Evolutionary conservation across 164 flowering plant genomes (phyloP).

Genomic region (Vitis cinerea): DNA sequence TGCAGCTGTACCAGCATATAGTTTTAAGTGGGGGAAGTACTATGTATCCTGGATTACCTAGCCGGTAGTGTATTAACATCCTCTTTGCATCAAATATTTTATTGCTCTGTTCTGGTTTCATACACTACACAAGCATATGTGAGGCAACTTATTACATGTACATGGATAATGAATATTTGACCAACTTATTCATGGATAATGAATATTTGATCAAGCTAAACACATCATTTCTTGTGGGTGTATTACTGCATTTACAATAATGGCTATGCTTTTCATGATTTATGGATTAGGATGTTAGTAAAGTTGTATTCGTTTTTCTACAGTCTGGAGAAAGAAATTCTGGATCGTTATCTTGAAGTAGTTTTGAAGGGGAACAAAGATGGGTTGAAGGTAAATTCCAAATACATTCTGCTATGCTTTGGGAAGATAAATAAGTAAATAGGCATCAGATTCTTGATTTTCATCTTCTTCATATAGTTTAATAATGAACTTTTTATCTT

Average conservation of each 20-base stretch:
- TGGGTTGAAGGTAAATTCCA: constrained; percentile 75
- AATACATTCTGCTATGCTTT: constrained; percentile 1
- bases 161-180: no score
- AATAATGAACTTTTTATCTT: no score
- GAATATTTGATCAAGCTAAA: no score
- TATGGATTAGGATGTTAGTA: neutral
- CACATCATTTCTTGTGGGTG: neutral
- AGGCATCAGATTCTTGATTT: no score
- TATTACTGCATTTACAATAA: neutral
- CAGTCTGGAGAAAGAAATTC: constrained; percentile 96
- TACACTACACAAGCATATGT: no score
- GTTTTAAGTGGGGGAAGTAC: constrained; percentile 99
- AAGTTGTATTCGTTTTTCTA: constrained; percentile 8
- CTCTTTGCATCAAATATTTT: neutral
- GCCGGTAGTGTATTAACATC: constrained; percentile 62
- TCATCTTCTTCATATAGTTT: no score
- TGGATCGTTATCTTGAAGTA: constrained; percentile 86
- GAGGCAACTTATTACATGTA: no score
- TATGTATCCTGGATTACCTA: constrained; percentile 98
- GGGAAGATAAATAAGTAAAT: no score
- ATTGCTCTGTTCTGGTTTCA: neutral
- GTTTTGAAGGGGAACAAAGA: constrained; percentile 96
- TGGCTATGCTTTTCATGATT: neutral
- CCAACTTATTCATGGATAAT: no score
- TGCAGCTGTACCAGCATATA: constrained; percentile 98